Percentiles rank a stretch among this genome's conserved stretches.
These are phyloP conservation scores for Colletotrichum eremochloae DNA, from an alignment of 2,329 filamentous ascomycete species.

Conservation along the genomic window DNA sequence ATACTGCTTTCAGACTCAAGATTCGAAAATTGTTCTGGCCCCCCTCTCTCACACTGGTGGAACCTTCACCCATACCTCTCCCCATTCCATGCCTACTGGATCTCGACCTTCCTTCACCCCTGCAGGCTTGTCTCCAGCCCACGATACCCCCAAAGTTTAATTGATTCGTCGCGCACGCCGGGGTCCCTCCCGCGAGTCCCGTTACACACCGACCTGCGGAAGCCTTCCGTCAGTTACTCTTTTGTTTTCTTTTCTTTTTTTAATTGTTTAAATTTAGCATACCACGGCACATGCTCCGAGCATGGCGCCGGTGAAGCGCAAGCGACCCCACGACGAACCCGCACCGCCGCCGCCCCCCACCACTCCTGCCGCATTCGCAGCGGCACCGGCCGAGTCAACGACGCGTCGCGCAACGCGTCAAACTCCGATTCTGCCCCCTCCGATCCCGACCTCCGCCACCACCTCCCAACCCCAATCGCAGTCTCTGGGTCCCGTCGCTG, in stretches of 20 bases:
- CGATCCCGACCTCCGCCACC: slow-evolving; percentile 46
- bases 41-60: background rate
- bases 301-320: slow-evolving; percentile 54
- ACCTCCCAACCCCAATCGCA: slow-evolving; percentile 41
- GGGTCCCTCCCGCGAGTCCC: background rate
- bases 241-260: background rate
- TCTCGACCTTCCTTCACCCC: slow-evolving; percentile 18
- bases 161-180: slow-evolving; percentile 20
- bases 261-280: background rate
- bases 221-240: slow-evolving; percentile 2
- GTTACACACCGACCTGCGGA: background rate
- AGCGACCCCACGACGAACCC: slow-evolving; percentile 49
- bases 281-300: slow-evolving; percentile 21
- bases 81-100: background rate
- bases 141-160: slow-evolving; percentile 34
- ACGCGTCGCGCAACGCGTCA: slow-evolving; percentile 58
- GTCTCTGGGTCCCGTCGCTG: slow-evolving; percentile 39
- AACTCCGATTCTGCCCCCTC: slow-evolving; percentile 52
- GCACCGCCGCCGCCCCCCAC: slow-evolving; percentile 36
- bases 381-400: slow-evolving; percentile 46
- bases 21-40: slow-evolving; percentile 7
- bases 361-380: slow-evolving; percentile 32
- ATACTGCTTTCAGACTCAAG: background rate
- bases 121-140: slow-evolving; percentile 32
- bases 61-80: slow-evolving; percentile 1